Evolutionary conservation across 371 early-diverging fungal species (phyloP), one percentile per base, ranked within the genome.

Genomic region (Rhizopus delemar): DNA sequence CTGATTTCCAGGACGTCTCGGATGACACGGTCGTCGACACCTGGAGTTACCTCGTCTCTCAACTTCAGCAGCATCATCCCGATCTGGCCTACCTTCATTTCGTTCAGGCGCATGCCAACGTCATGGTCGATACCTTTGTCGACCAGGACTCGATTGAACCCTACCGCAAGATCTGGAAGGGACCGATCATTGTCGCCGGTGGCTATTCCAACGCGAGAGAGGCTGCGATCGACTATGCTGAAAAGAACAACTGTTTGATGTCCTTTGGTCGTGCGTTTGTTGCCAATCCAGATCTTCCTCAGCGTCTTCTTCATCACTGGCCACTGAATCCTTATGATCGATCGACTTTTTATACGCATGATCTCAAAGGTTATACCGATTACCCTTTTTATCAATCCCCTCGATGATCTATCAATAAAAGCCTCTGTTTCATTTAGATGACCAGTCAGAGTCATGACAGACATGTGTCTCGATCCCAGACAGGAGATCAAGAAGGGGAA

Each of bases 81-180:
- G 28, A 48, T 1, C 46, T 75, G 51, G 66, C 73, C 11, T 73
- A 75, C 41, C 31, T 75, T 13, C 76, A 75, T 48, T 65, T 75
- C 28, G 63, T 72, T 16, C 68, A 73, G 46, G 50, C 58, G 7
- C 61, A 72, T 16, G 54, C 65, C 22, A 51, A 57, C 28, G 51
- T 62, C 46, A 9, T 8, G 32, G 46, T 22, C 29, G 62, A 62
- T 53, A 41, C 50, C 3, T 39, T 58, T 3, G 36, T 38, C 2
- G 33, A 39, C 5, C 22, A 35, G 13, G 11, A 69, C 13, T 34
- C 60, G 0, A 31, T 71, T 3, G 66, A 58, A 29, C 68, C 65
- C 29, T 77, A 71, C 50, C 69, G 74, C 7, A 53, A 54, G 8
- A 35, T 68, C 2, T 72, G 78, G 74, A 58, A 68, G 38, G 72